Conservation (phyloP, 305 asterid genomes). For the Withania somnifera region DNA sequence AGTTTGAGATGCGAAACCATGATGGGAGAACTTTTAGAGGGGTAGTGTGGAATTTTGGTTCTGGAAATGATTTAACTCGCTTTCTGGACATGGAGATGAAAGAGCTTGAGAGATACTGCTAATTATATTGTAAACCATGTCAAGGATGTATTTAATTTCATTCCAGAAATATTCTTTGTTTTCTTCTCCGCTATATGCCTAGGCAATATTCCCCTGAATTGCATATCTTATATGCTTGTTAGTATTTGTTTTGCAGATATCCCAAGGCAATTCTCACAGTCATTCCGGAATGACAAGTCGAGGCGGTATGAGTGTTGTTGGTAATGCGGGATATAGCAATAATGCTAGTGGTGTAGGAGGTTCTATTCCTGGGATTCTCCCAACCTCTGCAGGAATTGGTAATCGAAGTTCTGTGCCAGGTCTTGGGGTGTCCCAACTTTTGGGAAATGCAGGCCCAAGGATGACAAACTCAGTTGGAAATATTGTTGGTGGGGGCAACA, state of each 20-base stretch:
- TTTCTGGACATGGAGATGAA: background rate
- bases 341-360: slow-evolving; percentile 5
- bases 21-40: background rate
- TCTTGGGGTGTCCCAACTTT: slow-evolving; percentile 53
- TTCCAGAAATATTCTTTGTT: background rate
- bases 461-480: slow-evolving; percentile 56
- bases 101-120: background rate
- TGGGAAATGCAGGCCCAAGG: slow-evolving; percentile 61
- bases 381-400: slow-evolving; percentile 17
- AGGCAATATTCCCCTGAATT: background rate
- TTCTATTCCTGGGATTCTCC: slow-evolving; percentile 14
- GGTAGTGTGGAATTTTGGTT: background rate
- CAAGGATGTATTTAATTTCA: background rate
- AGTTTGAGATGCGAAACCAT: background rate
- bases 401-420: slow-evolving; percentile 32
- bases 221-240: background rate
- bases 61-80: background rate
- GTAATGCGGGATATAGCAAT: slow-evolving; percentile 6
- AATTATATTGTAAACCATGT: background rate
- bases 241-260: slow-evolving; percentile 42
- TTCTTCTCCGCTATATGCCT: background rate
- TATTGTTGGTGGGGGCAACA: slow-evolving; percentile 54
- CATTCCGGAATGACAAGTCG: slow-evolving; percentile 60
- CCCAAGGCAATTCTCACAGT: slow-evolving; percentile 69
- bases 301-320: slow-evolving; percentile 44